Evolutionary conservation across 352 stramenopile genomes (phyloP), one percentile per base, ranked within the genome.

Genomic region (Globisporangium orthogonon): DNA sequence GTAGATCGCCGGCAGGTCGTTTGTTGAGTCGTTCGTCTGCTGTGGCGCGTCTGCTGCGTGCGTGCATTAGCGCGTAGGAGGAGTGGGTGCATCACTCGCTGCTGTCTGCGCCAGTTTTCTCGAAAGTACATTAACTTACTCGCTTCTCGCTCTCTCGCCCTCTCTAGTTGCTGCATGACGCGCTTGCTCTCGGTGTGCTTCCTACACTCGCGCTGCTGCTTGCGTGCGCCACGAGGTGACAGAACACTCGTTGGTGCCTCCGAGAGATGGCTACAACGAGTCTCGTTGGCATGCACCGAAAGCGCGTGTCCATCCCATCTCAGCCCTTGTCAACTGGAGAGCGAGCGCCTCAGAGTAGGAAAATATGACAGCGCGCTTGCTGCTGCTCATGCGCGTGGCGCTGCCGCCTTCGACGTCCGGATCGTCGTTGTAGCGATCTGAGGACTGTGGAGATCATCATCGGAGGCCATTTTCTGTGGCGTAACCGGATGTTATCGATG

Each of bases 1-100:
- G 61, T 85, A 78, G 37, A 70, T 28, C 47, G 23, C n/a, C 3
- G 1, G n/a, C 28, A 13, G 17, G 41, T 48, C n/a, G 17, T 14
- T 9, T 11, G 43, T 9, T 29, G 5, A 18, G 37, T 43, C 11
- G 11, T 15, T 41, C 35, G 35, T 10, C 35, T 14, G 35, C 4
- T 13, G 33, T 37, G 23, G 23, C 23, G 23, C 23, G 1, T 23
- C 23, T 23, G 23, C 23, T 23, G 23, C 23, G 23, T 37, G 33
- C 33, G 4, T 37, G 33, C 33, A 37, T 37, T 37, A 3, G 33
- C 6, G 33, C 33, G 33, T 9, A 37, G 33, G 33, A 37, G 33
- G 23, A 23, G 23, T 23, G 23, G 23, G 23, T 9, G 33, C 33
- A 9, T 9, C 33, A 1, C 10, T 37, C 5, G 33, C 33, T 37